These are phyloP conservation scores for Moelleriella libera DNA, from an alignment of 2,329 filamentous ascomycete species.

Conservation along the genomic window DNA sequence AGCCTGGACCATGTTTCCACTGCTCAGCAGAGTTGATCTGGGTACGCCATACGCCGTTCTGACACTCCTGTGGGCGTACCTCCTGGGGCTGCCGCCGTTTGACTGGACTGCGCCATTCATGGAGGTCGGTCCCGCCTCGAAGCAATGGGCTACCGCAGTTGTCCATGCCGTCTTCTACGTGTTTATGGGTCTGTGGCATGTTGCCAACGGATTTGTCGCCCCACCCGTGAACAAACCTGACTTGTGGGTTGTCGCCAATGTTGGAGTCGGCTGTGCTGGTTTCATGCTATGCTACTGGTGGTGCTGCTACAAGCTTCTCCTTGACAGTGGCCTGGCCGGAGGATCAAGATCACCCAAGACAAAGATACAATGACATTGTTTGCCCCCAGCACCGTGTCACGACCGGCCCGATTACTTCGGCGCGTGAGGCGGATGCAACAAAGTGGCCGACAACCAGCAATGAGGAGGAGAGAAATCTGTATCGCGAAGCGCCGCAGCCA, in stretches of 20 bases:
- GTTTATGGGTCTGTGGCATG: conserved; percentile 69
- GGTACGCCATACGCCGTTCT: conserved; percentile 74
- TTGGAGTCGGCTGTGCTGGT: conserved; percentile 69
- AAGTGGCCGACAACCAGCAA: too few species aligned
- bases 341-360: conserved; percentile 14
- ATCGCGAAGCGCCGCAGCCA: too few species aligned
- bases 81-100: conserved; percentile 74
- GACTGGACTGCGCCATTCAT: conserved; percentile 55
- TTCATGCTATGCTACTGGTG: conserved; percentile 84
- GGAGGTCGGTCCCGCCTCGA: conserved; percentile 18
- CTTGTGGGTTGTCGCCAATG: conserved; percentile 87
- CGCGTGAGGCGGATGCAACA: too few species aligned
- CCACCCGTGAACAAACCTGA: conserved; percentile 74
- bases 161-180: conserved; percentile 66
- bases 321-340: conserved; percentile 41
- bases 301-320: conserved; percentile 60
- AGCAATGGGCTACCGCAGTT: conserved; percentile 43
- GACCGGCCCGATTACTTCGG: too few species aligned
- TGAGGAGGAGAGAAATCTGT: too few species aligned
- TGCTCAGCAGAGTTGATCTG: conserved; percentile 75
- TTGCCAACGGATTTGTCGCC: conserved; percentile 51
- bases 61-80: conserved; percentile 78
- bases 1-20: conserved; percentile 85
- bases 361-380: conserved; percentile 17
- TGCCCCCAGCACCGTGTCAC: neutral